phyloP scores from a whole-genome alignment of 2,329 filamentous ascomycete species.

The Penicillium sp. region DNA sequence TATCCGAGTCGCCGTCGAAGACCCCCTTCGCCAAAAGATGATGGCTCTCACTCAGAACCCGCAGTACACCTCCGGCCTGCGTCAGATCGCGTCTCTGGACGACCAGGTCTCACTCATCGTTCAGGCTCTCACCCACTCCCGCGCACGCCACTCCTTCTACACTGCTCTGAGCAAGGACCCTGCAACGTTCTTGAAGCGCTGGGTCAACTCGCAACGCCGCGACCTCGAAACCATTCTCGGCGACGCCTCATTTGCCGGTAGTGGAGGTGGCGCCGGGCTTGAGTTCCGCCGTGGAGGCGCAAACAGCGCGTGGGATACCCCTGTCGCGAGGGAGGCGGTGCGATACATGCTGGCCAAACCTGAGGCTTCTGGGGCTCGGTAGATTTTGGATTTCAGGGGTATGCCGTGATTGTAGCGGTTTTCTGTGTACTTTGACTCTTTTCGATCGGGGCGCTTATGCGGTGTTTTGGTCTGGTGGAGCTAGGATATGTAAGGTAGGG shows the following conservation, averaged over 20 bases:
- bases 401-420: slow-evolving; percentile 1
- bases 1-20: slow-evolving; percentile 75
- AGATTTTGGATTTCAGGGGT: slow-evolving; percentile 7
- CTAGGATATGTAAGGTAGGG: slow-evolving; percentile 18
- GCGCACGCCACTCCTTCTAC: slow-evolving; percentile 87
- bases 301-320: slow-evolving; percentile 60
- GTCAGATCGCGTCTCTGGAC: slow-evolving; percentile 71
- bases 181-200: slow-evolving; percentile 75
- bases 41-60: slow-evolving; percentile 64
- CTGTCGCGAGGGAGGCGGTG: slow-evolving; percentile 59
- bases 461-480: slow-evolving; percentile 21
- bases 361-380: slow-evolving; percentile 32
- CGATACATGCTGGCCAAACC: slow-evolving; percentile 56
- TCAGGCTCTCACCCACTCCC: slow-evolving; percentile 76
- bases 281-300: slow-evolving; percentile 49
- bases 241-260: slow-evolving; percentile 61
- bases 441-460: slow-evolving; percentile 24
- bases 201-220: slow-evolving; percentile 85
- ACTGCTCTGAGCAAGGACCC: slow-evolving; percentile 74
- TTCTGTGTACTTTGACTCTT: slow-evolving; percentile 11
- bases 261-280: slow-evolving; percentile 50
- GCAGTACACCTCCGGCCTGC: slow-evolving; percentile 65
- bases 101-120: slow-evolving; percentile 79
- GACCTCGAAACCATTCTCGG: slow-evolving; percentile 85
- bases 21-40: slow-evolving; percentile 68